Base-by-base conservation (phyloP, 2,329 filamentous ascomycete species). In the Chalaropsis ovoidea region DNA sequence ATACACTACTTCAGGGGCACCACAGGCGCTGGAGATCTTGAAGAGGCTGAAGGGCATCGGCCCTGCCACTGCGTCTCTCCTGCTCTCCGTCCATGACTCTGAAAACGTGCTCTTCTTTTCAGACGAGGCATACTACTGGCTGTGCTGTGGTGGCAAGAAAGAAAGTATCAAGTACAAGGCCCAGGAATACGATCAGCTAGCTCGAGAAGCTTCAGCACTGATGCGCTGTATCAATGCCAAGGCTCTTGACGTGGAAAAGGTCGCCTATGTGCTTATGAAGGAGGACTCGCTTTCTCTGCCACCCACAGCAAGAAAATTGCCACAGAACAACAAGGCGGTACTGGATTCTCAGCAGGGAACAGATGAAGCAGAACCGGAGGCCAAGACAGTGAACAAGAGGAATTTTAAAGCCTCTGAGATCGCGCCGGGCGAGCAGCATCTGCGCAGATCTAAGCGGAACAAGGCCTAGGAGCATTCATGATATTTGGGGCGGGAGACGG, bases 61-160 rank as follows among this genome's bases (percentile, higher is more conserved):
- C 0, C 88, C 89, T 1, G 89, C 89, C 7, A 93, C 89, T 0
- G 89, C 88, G 0, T 89, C 87, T 1, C 80, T 94, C 41, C 75
- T 93, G 0, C 79, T 94, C 2, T 82, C 86, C 3, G 82, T 87
- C 3, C 81, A 85, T 69, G 80, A 85, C 67, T 80, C 86, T 0
- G 73, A 77, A 0, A 74, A 76, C 13, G 78, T 86, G 61, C 81
- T 88, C 1, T 93, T 93, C 78, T 93, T 93, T 75, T 88, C 86
- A 1, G 90, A 95, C 71, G 89, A 94, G 74, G 80, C 86, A 2
- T 93, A 86, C 72, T 81, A 85, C 69, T 93, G 88, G 88, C 75
- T 87, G 5, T 82, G 82, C 70, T 82, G 81, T 71, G 73, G 74
- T n/a, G 79, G 79, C 0, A 75, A 76, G 49, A 79, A 76, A 64